Evolutionary conservation across 345 rosid genomes (phyloP), one percentile per base, ranked within the genome.

Genomic region (Brassica juncea): DNA sequence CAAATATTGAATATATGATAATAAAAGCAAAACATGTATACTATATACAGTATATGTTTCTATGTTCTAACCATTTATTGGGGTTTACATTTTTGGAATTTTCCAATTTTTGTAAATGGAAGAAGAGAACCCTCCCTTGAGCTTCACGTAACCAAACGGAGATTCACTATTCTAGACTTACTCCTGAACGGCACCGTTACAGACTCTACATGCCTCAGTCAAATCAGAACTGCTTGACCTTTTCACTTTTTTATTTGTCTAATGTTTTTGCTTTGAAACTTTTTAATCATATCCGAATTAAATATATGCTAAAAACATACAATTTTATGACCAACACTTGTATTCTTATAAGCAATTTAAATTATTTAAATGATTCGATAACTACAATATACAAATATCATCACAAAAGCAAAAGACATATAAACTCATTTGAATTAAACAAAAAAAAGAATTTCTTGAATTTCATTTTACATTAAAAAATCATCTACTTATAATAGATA

Each of bases 401-500:
- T 68, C 30, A 12, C 30, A 49, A 34, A 11, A 58, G 1, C 21
- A 4, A 12, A 42, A 19, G 19, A 60, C 25, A 4, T 55, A 28
- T 5, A 8, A 65, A 52, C 15, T 74, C 30, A 19, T 27, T 63
- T 54, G 31, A 16, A 55, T 8, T 6, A 57, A 80, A 62, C 28
- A 74, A 54, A 35, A 7, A 9, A 42, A 8, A 8, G 19, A 19
- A 19, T 19, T 16, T 70, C 3, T 70, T 61, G 31, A 27, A 8
- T 49, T 55, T 1, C 9, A 14, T 8, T 2, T 37, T 59, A 4
- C 2, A 23, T 19, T 52, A 54, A 10, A 44, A 16, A 42, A 75
- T 5, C 31, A 8, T 28, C 67, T 80, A 89, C 68, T 84, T 86
- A 59, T 75, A 88, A 60, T 88, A 73, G 0, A 91, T 81, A 8